Percentiles rank a stretch among this genome's conserved stretches.
Conservation (phyloP, 371 early-diverging fungal species). For the Mortierella sp. region DNA sequence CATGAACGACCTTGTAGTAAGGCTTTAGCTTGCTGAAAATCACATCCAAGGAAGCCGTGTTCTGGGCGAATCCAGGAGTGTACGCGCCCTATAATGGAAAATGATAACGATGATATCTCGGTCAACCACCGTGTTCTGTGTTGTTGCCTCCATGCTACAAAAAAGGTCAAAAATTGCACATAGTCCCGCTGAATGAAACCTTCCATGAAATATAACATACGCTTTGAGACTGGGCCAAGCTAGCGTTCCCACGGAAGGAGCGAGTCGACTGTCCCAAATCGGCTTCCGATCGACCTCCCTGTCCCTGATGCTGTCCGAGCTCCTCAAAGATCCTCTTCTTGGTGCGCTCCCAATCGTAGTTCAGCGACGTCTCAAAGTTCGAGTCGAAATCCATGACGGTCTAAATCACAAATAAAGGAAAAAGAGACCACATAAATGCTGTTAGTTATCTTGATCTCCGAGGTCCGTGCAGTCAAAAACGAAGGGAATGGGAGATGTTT, state of each 20-base stretch:
- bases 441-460: background rate
- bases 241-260: constrained; percentile 35
- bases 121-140: background rate
- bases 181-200: background rate
- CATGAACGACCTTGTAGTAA: constrained; percentile 48
- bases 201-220: constrained; percentile 12
- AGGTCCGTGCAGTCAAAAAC: background rate
- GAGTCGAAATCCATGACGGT: constrained; percentile 67
- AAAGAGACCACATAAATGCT: no score
- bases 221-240: constrained; percentile 38
- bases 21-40: constrained; percentile 45
- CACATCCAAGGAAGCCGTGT: constrained; percentile 32
- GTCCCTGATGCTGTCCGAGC: constrained; percentile 67
- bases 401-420: constrained; percentile 25
- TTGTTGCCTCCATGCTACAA: background rate
- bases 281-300: constrained; percentile 17
- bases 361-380: constrained; percentile 63
- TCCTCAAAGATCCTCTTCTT: constrained; percentile 81
- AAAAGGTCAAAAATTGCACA: background rate
- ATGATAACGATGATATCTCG: background rate
- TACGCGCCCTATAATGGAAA: constrained; percentile 19
- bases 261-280: constrained; percentile 15
- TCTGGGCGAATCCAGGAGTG: constrained; percentile 43
- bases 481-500: background rate
- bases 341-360: constrained; percentile 78